Evolutionary conservation across 768 basidiomycete genomes (phyloP), one percentile per base, ranked within the genome.

Genomic region (Omphalotus guepiniiformis): DNA sequence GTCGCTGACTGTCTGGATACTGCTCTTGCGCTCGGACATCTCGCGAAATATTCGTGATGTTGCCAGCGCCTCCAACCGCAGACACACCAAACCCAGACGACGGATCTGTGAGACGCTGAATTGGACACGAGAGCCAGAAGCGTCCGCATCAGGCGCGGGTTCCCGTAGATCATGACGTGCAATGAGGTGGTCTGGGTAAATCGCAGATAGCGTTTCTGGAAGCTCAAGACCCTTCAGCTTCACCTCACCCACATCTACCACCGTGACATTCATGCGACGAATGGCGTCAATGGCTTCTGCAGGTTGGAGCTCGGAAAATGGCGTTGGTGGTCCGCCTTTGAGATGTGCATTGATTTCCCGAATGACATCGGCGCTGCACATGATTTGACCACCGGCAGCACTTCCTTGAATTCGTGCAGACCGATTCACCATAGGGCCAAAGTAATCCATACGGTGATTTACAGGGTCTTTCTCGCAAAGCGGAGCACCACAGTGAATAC

Each of bases 401-500:
- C 72, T 78, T 18, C 84, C 82, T 50, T 74, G 80, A 57, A 99
- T 89, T 32, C 95, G 79, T 4, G 95, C 83, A 0, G 94, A 77
- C 26, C 93, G 88, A 65, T 97, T 98, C 55, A 95, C 92, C 81
- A 96, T 91, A 1, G 93, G 85, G 0, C 94, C 94, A 57, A 95
- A 90, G 66, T 98, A 98, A 63, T 98, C 95, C 96, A 99, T 98
- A 37, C 96, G 86, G 50, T 83, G 73, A 3, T 93, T 95, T 60
- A 92, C 83, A 2, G 88, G 85, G 65, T 99, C 96, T 3, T 82
- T 77, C 59, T 96, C 94, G 60, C 93, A 96, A 23, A 89, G 77
- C 0, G 96, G 96, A 18, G 65, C 63, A 13, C 96, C 96, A 56
- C 88, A 93, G 63, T 99, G 96, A 34, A 99, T 87, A 32, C 96